Evolutionary conservation across 495 filamentous ascomycete genomes (phyloP).

Genomic region (Pseudoneurospora amorphoporcata): DNA sequence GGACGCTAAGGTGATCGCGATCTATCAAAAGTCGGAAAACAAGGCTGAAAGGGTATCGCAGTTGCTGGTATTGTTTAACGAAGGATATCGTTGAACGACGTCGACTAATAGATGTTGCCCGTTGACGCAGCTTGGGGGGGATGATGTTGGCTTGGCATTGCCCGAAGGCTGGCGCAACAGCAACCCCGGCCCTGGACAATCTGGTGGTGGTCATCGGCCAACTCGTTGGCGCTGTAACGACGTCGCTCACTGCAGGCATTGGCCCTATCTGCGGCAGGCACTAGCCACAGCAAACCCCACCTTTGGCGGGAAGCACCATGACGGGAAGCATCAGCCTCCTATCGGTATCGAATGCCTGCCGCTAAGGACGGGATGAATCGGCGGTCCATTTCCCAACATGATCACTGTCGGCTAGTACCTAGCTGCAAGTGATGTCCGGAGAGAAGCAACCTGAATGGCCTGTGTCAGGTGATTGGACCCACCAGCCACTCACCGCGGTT

Average conservation of each 20-base stretch:
- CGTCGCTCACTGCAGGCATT: background rate
- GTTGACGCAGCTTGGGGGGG: background rate
- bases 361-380: background rate
- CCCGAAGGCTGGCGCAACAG: background rate
- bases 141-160: background rate
- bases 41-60: background rate
- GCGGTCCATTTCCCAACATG: background rate
- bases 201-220: background rate
- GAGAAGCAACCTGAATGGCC: background rate
- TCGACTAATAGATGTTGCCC: background rate
- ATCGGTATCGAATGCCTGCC: background rate
- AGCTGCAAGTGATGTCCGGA: background rate
- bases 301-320: background rate
- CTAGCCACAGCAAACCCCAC: background rate
- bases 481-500: background rate
- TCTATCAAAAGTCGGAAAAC: background rate
- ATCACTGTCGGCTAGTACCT: background rate
- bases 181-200: background rate
- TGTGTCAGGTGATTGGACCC: background rate
- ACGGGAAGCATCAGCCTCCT: background rate
- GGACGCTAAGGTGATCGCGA: background rate
- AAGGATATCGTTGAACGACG: background rate
- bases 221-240: background rate
- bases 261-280: background rate
- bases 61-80: background rate